Evolutionary conservation across 139 green algal species (phyloP).

Genomic region (Chlorokybus atmophyticus): DNA sequence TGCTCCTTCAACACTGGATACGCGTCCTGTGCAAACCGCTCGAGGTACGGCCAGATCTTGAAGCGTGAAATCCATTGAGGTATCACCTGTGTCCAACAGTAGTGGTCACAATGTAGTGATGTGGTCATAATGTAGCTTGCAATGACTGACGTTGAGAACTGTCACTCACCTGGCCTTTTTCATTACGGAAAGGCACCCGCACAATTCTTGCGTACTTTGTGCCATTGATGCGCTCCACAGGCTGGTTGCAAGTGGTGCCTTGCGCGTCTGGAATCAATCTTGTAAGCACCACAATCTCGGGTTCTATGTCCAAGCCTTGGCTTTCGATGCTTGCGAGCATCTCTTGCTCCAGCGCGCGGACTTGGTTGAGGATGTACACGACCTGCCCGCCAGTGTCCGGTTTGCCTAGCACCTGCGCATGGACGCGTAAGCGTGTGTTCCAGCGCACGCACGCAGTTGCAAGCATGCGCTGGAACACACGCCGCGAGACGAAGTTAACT

Average conservation of each 20-base stretch:
- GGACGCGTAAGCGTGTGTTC: too few relatives aligned
- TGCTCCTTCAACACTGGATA: slow-evolving; percentile 39
- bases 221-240: slow-evolving; percentile 56
- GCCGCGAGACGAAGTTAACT: too few relatives aligned
- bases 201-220: slow-evolving; percentile 51
- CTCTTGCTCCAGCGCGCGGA: slow-evolving; percentile 23
- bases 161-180: slow-evolving; percentile 6
- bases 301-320: slow-evolving; percentile 17
- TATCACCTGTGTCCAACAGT: slow-evolving; percentile 31
- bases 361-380: slow-evolving; percentile 73
- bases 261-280: slow-evolving; percentile 59
- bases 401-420: slow-evolving; percentile 49
- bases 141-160: too few relatives aligned
- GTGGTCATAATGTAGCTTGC: too few relatives aligned
- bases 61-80: slow-evolving; percentile 57
- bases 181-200: slow-evolving; percentile 54
- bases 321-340: neutral
- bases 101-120: neutral
- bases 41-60: slow-evolving; percentile 70
- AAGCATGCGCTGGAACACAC: too few relatives aligned
- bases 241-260: slow-evolving; percentile 61
- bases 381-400: slow-evolving; percentile 57
- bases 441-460: too few relatives aligned
- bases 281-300: slow-evolving; percentile 56
- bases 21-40: slow-evolving; percentile 56